Evolutionary conservation across 192 early-diverging fungal species (phyloP).

Genomic region (Backusella psychrophila): DNA sequence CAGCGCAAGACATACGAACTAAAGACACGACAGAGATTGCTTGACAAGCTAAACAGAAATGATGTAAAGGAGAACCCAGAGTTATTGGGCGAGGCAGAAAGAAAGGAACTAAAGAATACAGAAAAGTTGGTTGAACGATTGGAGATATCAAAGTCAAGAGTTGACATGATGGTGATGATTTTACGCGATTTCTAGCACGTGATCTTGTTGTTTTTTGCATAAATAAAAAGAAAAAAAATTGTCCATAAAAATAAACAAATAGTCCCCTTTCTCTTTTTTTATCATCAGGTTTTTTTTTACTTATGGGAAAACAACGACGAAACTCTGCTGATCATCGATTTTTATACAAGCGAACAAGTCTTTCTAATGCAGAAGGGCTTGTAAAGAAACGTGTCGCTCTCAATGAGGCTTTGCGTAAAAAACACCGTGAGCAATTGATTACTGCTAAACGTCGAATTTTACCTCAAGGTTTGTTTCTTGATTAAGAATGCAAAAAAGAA

Average conservation of each 20-base stretch:
- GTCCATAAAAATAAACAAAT: background rate
- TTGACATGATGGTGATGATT: constrained; percentile 43
- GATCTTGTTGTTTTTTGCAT: background rate
- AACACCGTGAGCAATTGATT: constrained; percentile 65
- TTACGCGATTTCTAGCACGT: constrained; percentile 44
- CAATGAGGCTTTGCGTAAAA: constrained; percentile 55
- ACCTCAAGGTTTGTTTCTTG: background rate
- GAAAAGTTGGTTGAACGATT: constrained; percentile 44
- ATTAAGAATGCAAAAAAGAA: background rate
- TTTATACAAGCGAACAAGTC: constrained; percentile 46
- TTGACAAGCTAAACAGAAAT: constrained; percentile 63
- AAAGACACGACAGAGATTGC: constrained; percentile 42
- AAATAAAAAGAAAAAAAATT: background rate
- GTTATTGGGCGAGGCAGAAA: constrained; percentile 52
- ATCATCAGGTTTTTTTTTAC: no score
- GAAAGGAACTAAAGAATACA: constrained; percentile 41
- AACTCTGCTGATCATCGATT: background rate
- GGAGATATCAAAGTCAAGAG: constrained; percentile 43
- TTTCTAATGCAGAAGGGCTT: constrained; percentile 45
- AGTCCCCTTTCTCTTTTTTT: background rate
- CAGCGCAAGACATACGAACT: constrained; percentile 53
- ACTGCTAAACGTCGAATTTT: constrained; percentile 57
- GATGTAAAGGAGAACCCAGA: constrained; percentile 57
- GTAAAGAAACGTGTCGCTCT: constrained; percentile 49
- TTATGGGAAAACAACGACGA: constrained; percentile 13